phyloP scores from a whole-genome alignment of 2,329 filamentous ascomycete species.

The Madurella mycetomatis region DNA sequence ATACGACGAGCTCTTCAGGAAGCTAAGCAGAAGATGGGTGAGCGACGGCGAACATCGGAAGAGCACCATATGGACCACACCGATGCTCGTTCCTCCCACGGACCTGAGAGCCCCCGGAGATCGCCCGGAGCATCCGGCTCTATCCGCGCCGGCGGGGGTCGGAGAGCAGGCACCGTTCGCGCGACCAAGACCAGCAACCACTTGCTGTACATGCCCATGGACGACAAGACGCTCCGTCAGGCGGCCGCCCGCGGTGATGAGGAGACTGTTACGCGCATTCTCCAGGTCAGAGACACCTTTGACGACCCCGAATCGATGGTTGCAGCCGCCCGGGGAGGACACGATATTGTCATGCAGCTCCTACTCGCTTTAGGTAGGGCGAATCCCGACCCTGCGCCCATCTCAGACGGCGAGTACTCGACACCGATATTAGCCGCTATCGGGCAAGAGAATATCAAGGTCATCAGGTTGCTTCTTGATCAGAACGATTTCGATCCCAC shows the following conservation, averaged over 20 bases:
- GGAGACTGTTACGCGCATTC: conserved; percentile 56
- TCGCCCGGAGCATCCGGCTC: conserved; percentile 45
- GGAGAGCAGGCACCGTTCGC: conserved; percentile 52
- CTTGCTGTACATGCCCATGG: conserved; percentile 58
- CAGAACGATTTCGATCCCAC: conserved; percentile 80
- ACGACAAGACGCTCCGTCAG: conserved; percentile 56
- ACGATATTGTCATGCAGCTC: conserved; percentile 80
- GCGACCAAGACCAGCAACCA: conserved; percentile 63
- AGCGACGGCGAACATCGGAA: conserved; percentile 53
- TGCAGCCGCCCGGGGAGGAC: conserved; percentile 85
- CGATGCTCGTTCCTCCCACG: conserved; percentile 50
- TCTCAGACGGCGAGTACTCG: conserved; percentile 63
- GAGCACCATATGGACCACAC: conserved; percentile 50
- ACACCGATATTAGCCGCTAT: conserved; percentile 95
- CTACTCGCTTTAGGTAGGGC: conserved; percentile 63
- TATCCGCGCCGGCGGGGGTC: conserved; percentile 35
- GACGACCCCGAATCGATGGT: conserved; percentile 84
- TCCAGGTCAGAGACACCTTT: conserved; percentile 57
- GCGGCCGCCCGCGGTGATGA: conserved; percentile 59
- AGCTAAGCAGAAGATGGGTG: conserved; percentile 52
- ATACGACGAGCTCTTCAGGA: conserved; percentile 66
- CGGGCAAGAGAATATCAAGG: conserved; percentile 78
- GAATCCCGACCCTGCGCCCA: conserved; percentile 64
- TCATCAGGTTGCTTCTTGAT: conserved; percentile 73
- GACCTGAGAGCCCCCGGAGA: conserved; percentile 54